A percentile compares a stretch with the other conserved stretches of the same genome.
Evolutionary conservation across 2,329 filamentous ascomycete species (phyloP).

Genomic region (Trichoderma sp.): DNA sequence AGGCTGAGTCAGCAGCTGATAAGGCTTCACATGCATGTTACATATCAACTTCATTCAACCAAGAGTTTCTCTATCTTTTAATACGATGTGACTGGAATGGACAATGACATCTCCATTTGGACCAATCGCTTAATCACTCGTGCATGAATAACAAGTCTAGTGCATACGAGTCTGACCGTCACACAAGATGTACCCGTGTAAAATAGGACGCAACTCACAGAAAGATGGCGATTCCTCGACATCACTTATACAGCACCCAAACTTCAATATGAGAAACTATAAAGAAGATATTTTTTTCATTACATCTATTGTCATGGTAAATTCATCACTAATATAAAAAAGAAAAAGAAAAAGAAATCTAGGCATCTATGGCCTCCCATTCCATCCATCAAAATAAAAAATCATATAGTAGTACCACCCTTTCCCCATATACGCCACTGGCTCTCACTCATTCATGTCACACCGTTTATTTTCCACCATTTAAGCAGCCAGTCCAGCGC

Average conservation of each 20-base stretch:
- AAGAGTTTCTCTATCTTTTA: background rate
- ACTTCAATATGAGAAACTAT: too few species aligned
- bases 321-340: background rate
- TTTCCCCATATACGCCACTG: background rate
- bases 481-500: conserved; percentile 45
- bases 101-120: background rate
- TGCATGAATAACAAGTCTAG: background rate
- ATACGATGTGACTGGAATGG: background rate
- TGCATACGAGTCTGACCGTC: background rate
- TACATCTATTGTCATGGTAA: background rate
- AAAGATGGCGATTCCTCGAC: background rate
- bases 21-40: background rate
- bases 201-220: background rate
- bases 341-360: background rate
- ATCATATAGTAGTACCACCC: background rate
- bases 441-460: background rate
- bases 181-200: background rate
- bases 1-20: background rate
- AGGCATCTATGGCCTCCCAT: background rate
- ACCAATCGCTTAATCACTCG: background rate
- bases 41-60: background rate
- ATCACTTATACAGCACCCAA: background rate
- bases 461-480: background rate
- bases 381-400: background rate
- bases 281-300: background rate